A percentile compares a stretch with the other conserved stretches of the same genome.
These are phyloP conservation scores for Solanum boliviense DNA, from an alignment of 257 asterid genomes.

Conservation along the genomic window DNA sequence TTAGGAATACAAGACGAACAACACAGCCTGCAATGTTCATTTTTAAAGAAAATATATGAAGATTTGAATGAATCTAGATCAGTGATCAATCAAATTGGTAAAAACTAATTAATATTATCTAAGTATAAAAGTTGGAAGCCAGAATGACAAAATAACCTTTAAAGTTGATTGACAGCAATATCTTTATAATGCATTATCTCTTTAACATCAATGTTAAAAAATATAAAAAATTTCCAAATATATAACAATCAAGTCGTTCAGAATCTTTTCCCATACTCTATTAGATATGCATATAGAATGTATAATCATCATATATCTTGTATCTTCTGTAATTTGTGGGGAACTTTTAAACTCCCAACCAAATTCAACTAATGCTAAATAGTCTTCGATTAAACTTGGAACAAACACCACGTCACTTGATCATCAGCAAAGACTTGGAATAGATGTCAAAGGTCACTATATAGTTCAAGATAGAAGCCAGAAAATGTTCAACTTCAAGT, in stretches of 20 bases:
- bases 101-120: background rate
- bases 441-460: no score
- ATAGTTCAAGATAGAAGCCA: no score
- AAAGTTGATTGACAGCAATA: background rate
- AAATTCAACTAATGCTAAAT: no score
- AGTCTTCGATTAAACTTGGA: no score
- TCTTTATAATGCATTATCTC: background rate
- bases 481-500: no score
- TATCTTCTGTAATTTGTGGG: no score
- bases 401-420: no score
- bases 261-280: background rate
- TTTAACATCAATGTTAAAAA: background rate
- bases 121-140: background rate
- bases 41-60: background rate
- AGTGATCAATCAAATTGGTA: background rate
- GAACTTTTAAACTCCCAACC: no score
- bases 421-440: no score
- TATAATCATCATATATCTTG: background rate
- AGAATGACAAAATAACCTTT: background rate
- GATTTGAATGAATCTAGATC: background rate
- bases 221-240: background rate
- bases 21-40: slow-evolving; percentile 42
- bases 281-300: background rate
- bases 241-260: background rate
- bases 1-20: no score